Evolutionary conservation across 2,329 filamentous ascomycete species (phyloP).

Genomic region (Elsinoe batatas): DNA sequence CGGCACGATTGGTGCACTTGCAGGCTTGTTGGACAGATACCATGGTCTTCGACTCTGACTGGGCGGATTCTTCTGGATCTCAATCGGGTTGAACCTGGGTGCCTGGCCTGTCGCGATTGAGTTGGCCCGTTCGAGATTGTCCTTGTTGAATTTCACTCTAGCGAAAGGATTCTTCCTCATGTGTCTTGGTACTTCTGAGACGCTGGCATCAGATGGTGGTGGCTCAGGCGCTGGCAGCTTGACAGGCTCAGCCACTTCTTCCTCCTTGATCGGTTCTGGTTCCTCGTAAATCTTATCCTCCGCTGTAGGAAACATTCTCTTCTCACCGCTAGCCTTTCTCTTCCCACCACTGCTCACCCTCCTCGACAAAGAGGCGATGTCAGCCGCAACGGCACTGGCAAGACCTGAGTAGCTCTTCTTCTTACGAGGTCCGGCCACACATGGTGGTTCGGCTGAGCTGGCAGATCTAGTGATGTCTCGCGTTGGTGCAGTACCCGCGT

Average conservation of each 20-base stretch:
- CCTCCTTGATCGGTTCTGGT: conserved; percentile 33
- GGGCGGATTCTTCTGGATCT: conserved; percentile 78
- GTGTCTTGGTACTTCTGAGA: conserved; percentile 30
- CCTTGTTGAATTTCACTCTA: conserved; percentile 33
- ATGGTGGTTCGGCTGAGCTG: conserved; percentile 15
- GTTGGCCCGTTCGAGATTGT: conserved; percentile 11
- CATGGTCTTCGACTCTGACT: conserved; percentile 70
- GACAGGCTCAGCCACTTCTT: conserved; percentile 6
- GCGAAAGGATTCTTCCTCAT: conserved; percentile 57
- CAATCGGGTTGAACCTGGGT: conserved; percentile 43
- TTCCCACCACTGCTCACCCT: conserved; percentile 58
- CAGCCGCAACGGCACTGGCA: conserved; percentile 26
- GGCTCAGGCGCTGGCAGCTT: conserved; percentile 20
- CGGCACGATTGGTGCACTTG: conserved; percentile 20
- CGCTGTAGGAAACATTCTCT: conserved; percentile 56
- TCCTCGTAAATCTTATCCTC: conserved; percentile 86
- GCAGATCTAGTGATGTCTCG: background rate
- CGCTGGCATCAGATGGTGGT: conserved; percentile 27
- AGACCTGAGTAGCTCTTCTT: conserved; percentile 29
- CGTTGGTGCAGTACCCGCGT: too few species aligned
- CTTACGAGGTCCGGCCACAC: conserved; percentile 10
- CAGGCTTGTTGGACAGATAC: conserved; percentile 59
- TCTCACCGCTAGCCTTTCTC: conserved; percentile 18
- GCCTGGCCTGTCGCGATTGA: conserved; percentile 20
- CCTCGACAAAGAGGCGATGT: conserved; percentile 28